A percentile compares a stretch with the other conserved stretches of the same genome.
Evolutionary conservation across 495 filamentous ascomycete species (phyloP).

Genomic region (Cladorrhinum samala): DNA sequence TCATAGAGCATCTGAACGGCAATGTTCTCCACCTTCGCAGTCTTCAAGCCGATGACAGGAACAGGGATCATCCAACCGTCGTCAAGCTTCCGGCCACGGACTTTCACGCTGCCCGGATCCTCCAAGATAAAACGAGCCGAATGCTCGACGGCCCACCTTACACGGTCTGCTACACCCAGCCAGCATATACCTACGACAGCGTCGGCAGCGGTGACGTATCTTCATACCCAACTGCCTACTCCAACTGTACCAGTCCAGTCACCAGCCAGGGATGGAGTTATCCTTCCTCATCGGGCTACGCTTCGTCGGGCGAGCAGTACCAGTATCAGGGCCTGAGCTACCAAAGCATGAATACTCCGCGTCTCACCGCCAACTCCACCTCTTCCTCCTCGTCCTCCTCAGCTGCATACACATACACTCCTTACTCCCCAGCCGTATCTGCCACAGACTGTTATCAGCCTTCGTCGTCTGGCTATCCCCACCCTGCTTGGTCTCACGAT

Average conservation of each 20-base stretch:
- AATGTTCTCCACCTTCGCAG: constrained; percentile 15
- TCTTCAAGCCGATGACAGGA: constrained; percentile 17
- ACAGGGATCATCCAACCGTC: constrained; percentile 5
- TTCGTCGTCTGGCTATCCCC: not conserved
- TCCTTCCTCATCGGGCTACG: not conserved
- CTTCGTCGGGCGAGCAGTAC: not conserved
- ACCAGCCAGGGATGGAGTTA: no score
- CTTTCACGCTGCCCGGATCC: constrained; percentile 3
- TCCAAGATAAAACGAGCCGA: not conserved
- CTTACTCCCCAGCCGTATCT: no score
- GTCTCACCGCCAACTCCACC: not conserved
- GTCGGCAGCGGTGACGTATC: not conserved
- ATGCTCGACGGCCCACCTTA: not conserved
- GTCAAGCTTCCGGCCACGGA: constrained; percentile 11
- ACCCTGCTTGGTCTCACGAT: not conserved
- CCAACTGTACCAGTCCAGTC: no score
- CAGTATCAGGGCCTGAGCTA: not conserved
- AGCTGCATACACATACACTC: no score
- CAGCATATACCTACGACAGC: not conserved
- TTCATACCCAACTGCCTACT: no score
- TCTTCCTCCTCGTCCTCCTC: not conserved
- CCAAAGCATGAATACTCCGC: not conserved
- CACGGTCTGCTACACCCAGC: not conserved
- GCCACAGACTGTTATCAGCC: not conserved
- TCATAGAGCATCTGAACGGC: constrained; percentile 19